phyloP scores from a whole-genome alignment of 208 protist genomes.

The Acanthamoeba triangularis region DNA sequence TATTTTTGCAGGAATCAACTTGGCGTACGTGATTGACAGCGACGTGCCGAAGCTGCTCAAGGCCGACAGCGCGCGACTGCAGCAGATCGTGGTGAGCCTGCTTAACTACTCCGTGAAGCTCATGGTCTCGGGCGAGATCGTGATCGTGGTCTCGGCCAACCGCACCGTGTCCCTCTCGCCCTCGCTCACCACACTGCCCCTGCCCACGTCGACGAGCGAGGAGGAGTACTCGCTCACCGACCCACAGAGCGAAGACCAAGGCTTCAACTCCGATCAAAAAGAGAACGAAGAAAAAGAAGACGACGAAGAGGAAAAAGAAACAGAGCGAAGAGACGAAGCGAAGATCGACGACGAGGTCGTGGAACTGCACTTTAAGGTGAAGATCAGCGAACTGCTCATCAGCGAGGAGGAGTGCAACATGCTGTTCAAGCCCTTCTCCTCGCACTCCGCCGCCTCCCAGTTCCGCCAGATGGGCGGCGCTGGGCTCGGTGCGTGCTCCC shows the following conservation, averaged over 20 bases:
- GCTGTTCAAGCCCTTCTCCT: conserved; percentile 56
- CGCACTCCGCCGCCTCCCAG: neutral
- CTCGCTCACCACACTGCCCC: neutral
- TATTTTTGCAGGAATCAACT: neutral
- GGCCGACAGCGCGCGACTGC: neutral
- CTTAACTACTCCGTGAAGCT: neutral
- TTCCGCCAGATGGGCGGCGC: neutral
- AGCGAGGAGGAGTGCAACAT: neutral
- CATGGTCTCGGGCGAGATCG: neutral
- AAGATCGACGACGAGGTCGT: neutral
- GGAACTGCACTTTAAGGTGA: conserved; percentile 15
- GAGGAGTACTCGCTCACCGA: neutral
- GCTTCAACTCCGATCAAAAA: neutral
- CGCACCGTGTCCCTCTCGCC: neutral
- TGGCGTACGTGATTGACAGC: neutral
- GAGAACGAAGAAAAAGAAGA: neutral
- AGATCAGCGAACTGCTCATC: neutral
- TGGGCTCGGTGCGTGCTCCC: neutral
- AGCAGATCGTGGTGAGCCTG: conserved; percentile 34
- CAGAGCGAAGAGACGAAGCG: neutral
- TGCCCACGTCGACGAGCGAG: neutral
- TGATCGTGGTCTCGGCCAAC: neutral
- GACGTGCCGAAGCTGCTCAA: neutral
- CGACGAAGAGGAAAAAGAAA: neutral
- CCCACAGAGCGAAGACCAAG: neutral